These are phyloP conservation scores for Sporothrix luriei DNA, from an alignment of 2,329 filamentous ascomycete genomes.

Conservation along the genomic window DNA sequence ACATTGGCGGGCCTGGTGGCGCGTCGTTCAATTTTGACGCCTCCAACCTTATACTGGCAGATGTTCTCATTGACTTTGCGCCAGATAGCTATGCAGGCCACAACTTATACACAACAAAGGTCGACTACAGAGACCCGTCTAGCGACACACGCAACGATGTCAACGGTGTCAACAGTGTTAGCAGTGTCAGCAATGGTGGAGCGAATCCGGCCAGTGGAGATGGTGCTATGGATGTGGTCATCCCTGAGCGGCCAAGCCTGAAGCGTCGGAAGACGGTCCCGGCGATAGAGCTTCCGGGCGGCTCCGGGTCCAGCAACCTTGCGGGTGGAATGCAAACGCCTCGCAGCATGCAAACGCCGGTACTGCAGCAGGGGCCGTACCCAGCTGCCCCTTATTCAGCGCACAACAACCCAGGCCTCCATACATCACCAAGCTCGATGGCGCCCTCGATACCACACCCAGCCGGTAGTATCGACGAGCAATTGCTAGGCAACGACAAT, in stretches of 20 bases:
- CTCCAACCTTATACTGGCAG: constrained; percentile 70
- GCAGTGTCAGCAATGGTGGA: neutral
- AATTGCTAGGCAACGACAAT: neutral
- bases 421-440: constrained; percentile 6
- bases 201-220: neutral
- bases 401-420: neutral
- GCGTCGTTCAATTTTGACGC: constrained; percentile 68
- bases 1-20: constrained; percentile 60
- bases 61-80: constrained; percentile 64
- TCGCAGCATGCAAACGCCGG: constrained; percentile 39
- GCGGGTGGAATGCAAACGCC: constrained; percentile 37
- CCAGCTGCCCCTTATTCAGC: neutral
- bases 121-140: constrained; percentile 33
- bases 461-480: neutral
- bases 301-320: constrained; percentile 31
- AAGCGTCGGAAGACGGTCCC: constrained; percentile 55
- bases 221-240: constrained; percentile 21
- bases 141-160: constrained; percentile 31
- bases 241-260: constrained; percentile 46
- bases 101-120: constrained; percentile 50
- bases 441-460: constrained; percentile 4
- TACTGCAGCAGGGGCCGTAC: constrained; percentile 32
- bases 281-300: constrained; percentile 39
- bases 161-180: neutral
- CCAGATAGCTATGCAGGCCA: constrained; percentile 58